Percentiles rank a stretch among this genome's conserved stretches.
Conservation (phyloP, 805 yeast species). For the Yarrowia divulgata region DNA sequence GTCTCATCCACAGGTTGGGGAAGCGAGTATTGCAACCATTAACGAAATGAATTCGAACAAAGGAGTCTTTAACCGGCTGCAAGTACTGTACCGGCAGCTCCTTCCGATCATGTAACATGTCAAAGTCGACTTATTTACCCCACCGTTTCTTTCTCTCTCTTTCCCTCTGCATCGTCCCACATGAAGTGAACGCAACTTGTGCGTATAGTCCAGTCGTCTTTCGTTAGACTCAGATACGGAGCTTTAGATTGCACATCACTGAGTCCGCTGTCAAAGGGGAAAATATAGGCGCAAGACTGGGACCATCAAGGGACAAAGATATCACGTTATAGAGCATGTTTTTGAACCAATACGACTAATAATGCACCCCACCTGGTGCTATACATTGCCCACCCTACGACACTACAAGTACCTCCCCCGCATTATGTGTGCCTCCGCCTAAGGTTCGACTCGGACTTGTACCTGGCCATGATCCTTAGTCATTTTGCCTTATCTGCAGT, state of each 20-base stretch:
- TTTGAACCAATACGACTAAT: too few relatives aligned
- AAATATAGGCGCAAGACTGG: background rate
- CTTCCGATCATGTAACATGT: too few relatives aligned
- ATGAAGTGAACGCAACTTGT: background rate
- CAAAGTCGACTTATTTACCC: conserved; percentile 8
- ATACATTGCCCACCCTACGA: background rate
- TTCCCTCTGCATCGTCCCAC: background rate
- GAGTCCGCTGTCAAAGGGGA: background rate
- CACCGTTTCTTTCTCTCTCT: background rate
- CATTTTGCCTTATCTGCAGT: conserved; percentile 20
- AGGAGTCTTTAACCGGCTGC: too few relatives aligned
- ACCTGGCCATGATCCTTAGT: background rate
- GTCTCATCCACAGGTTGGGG: too few relatives aligned
- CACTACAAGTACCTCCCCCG: background rate
- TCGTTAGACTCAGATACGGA: conserved; percentile 1
- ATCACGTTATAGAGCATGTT: too few relatives aligned
- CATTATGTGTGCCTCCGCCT: background rate
- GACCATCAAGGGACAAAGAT: too few relatives aligned
- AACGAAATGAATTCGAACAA: too few relatives aligned
- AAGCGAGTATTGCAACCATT: too few relatives aligned
- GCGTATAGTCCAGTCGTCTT: too few relatives aligned
- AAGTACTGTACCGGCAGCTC: too few relatives aligned
- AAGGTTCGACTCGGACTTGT: conserved; percentile 17
- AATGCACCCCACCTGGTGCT: too few relatives aligned
- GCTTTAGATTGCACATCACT: background rate